phyloP scores from a whole-genome alignment of 2,329 filamentous ascomycete genomes.

The Colletotrichum higginsianum region DNA sequence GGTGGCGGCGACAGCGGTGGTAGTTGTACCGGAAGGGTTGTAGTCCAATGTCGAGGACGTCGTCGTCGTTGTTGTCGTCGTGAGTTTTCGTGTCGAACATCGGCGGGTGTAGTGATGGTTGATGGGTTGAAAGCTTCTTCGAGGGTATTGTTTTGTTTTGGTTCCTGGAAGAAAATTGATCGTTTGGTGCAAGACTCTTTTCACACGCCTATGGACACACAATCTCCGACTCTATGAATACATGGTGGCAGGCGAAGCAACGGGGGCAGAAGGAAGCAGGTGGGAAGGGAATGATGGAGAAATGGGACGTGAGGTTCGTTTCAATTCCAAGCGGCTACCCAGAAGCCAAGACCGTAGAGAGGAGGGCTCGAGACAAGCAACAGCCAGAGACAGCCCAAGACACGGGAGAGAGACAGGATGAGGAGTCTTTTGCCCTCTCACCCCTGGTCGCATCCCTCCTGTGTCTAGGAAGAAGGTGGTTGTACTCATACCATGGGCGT shows the following conservation, averaged over 20 bases:
- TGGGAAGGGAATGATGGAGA: conserved; percentile 7
- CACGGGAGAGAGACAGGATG: conserved; percentile 6
- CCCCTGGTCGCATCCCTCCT: conserved; percentile 17
- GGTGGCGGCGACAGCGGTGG: background rate
- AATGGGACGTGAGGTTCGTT: conserved; percentile 27
- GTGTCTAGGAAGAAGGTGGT: conserved; percentile 13
- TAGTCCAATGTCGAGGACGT: conserved; percentile 27
- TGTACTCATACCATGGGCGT: conserved; percentile 13
- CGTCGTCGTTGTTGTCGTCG: conserved; percentile 9
- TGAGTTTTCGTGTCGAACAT: background rate
- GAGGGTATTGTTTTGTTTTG: background rate
- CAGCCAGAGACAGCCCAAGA: conserved; percentile 1
- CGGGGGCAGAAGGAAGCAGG: conserved; percentile 6
- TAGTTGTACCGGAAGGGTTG: conserved; percentile 8
- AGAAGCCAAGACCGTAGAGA: conserved; percentile 7
- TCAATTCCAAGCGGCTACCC: conserved; percentile 12
- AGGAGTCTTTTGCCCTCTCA: conserved; percentile 12
- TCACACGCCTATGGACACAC: background rate
- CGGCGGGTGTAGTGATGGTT: background rate
- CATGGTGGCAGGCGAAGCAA: conserved; percentile 25
- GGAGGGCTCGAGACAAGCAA: conserved; percentile 12
- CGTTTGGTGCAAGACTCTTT: conserved; percentile 13
- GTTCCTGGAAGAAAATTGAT: background rate
- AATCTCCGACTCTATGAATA: background rate
- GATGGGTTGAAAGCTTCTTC: too few relatives aligned